Evolutionary conservation across 2,329 filamentous ascomycete genomes (phyloP).

Genomic region (Colletotrichum sp.): DNA sequence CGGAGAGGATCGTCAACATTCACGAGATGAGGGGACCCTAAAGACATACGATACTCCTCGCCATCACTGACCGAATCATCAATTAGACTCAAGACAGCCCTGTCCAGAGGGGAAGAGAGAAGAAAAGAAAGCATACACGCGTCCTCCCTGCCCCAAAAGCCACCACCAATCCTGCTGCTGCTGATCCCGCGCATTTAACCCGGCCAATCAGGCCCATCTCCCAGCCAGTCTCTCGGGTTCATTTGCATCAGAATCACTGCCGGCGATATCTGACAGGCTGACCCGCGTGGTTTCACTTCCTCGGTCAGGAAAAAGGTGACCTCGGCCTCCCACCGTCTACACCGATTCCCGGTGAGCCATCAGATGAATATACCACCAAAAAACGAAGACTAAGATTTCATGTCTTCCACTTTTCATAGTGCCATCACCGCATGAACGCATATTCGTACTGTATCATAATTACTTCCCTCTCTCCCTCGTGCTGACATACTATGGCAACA

Average conservation of each 20-base stretch:
- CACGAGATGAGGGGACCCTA: not conserved
- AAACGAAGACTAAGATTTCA: not conserved
- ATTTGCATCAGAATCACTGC: not conserved
- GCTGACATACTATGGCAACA: not conserved
- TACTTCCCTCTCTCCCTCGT: not conserved
- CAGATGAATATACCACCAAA: not conserved
- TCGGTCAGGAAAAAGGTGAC: not conserved
- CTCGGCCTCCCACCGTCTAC: not conserved
- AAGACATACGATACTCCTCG: not conserved
- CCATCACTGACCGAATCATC: not conserved
- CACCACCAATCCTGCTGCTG: not conserved
- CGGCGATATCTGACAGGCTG: not conserved
- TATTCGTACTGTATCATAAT: fast-evolving
- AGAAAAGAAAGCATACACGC: not conserved
- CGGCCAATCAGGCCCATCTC: not conserved
- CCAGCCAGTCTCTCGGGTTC: not conserved
- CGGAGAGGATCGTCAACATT: not conserved
- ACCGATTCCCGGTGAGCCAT: not conserved
- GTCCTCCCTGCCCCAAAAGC: not conserved
- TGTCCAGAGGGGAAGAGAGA: not conserved
- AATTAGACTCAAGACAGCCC: not conserved
- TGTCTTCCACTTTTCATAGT: not conserved
- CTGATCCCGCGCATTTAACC: not conserved
- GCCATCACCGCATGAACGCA: not conserved
- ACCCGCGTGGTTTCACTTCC: not conserved